Evolutionary conservation across 2,329 filamentous ascomycete genomes (phyloP), one percentile per base, ranked within the genome.

Genomic region (Fusarium transvaalense): DNA sequence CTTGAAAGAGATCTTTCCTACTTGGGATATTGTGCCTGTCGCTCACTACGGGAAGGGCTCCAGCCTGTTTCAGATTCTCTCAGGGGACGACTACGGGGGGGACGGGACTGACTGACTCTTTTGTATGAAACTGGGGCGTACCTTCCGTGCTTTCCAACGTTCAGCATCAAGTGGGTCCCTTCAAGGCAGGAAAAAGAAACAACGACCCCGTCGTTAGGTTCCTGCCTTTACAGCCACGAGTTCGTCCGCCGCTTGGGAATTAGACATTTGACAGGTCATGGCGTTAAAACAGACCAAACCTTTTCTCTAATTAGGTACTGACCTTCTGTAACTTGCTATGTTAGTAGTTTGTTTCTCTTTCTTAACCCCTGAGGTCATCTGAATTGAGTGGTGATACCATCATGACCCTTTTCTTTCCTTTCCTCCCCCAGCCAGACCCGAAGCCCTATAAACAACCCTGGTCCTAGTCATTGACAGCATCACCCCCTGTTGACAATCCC

Each of bases 11-110:
- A 60, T 68, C 64, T 59, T 61, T 42, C 55, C 46, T 29, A 25
- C 37, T 46, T 59, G 50, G 61, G 51, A 39, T 17, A 43, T 17
- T 51, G 38, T 60, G 41, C 61, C 61, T 69, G 61, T 37, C 46
- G 45, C 29, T 47, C 37, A 27, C n/a, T 23, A 58, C 14, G 55
- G 27, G 31, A 23, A 19, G 23, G 29, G 54, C 19, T 27, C 31
- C 60, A 56, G 52, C 31, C 51, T 53, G 71, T 73, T 73, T 73
- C 71, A 72, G 69, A 72, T 64, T 35, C 38, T 31, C 19, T 34
- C 56, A 69, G 59, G 61, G 66, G 64, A 45, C 42, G 34, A 6
- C 42, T 19, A 31, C 42, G 42, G 42, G 23, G 23, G 15, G 15
- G 5, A 17, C 45, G 17, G 23, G 4, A n/a, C n/a, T n/a, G n/a